Conservation (phyloP, 169 alveolate genomes). For the Miamiensis avidus region DNA sequence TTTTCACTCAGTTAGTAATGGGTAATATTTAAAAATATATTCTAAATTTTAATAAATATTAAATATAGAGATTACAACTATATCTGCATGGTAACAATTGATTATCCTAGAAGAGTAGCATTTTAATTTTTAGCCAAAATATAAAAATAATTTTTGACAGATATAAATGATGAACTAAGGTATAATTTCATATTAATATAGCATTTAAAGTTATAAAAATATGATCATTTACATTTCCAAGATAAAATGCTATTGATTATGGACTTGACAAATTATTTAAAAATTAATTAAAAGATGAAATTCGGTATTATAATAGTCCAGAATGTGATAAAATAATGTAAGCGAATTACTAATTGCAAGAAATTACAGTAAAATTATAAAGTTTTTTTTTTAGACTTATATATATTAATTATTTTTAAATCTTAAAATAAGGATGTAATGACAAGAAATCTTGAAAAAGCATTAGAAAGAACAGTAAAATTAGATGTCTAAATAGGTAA, state of each 20-base stretch:
- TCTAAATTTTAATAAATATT: too few species aligned
- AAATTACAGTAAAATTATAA: background rate
- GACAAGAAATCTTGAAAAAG: background rate
- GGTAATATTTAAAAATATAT: too few species aligned
- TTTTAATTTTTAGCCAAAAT: background rate
- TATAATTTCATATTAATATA: too few species aligned
- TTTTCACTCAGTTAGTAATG: too few species aligned
- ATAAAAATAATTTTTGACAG: background rate
- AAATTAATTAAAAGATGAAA: too few species aligned
- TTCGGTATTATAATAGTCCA: background rate
- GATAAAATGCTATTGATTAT: background rate
- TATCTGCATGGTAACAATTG: background rate
- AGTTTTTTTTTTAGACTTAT: background rate
- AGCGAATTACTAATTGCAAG: background rate
- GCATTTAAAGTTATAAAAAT: too few species aligned
- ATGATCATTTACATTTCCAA: too few species aligned
- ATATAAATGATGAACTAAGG: background rate
- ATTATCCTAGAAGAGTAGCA: background rate
- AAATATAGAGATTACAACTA: background rate
- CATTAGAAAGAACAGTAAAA: background rate
- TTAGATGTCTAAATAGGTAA: background rate
- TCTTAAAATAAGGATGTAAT: background rate
- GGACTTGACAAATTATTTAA: background rate
- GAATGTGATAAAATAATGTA: background rate
- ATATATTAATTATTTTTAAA: too few species aligned